Conservation (phyloP, 129 eudicot genomes). For the Artemisia argyi region DNA sequence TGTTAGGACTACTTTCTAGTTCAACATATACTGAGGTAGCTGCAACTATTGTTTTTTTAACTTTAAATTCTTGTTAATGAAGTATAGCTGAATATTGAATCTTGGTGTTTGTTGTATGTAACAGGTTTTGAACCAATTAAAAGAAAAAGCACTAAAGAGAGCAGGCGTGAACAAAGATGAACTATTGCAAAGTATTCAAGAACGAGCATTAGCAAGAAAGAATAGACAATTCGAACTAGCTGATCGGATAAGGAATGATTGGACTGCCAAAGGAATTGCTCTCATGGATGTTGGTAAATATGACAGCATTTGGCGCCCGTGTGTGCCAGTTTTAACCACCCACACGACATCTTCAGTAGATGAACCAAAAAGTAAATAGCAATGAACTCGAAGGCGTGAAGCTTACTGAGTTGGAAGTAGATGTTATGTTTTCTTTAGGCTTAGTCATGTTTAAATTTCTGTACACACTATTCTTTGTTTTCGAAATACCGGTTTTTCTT, state of each 20-base stretch:
- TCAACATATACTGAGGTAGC: constrained; percentile 68
- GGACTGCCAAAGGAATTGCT: constrained; percentile 68
- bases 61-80: no score
- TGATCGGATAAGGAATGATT: constrained; percentile 63
- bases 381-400: no score
- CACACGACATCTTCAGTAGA: background rate
- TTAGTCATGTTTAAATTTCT: no score
- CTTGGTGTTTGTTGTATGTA: background rate
- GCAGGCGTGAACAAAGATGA: constrained; percentile 65
- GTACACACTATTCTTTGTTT: no score
- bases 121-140: constrained; percentile 75
- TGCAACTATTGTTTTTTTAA: background rate
- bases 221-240: constrained; percentile 49
- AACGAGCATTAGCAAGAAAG: constrained; percentile 62
- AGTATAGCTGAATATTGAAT: background rate
- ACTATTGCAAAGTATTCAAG: constrained; percentile 45
- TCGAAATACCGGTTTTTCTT: no score
- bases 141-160: constrained; percentile 73
- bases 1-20: constrained; percentile 68
- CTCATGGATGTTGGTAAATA: constrained; percentile 67
- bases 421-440: no score
- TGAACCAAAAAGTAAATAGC: no score
- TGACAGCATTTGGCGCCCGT: constrained; percentile 79
- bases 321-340: constrained; percentile 41
- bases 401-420: no score